Percentiles rank a stretch among this genome's conserved stretches.
Conservation (phyloP, 441 rosid genomes). For the Capsella rubella region DNA sequence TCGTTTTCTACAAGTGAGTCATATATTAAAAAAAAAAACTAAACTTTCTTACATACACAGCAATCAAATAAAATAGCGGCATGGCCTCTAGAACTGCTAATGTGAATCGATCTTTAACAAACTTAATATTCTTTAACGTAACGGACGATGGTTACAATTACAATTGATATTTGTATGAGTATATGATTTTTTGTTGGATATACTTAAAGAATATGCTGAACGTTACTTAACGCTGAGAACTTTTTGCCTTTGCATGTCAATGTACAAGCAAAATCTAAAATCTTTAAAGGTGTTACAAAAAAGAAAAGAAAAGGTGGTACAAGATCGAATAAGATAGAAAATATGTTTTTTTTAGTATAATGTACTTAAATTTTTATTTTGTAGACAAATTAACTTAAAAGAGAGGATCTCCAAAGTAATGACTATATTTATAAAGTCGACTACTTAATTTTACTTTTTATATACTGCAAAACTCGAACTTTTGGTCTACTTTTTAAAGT, state of each 20-base stretch:
- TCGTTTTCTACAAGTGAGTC: neutral
- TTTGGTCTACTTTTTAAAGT: slow-evolving; percentile 21
- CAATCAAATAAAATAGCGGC: neutral
- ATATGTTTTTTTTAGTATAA: neutral
- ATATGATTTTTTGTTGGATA: slow-evolving; percentile 34
- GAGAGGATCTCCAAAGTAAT: slow-evolving; percentile 13
- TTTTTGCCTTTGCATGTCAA: slow-evolving; percentile 24
- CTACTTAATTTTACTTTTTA: slow-evolving; percentile 18
- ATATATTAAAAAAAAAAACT: neutral
- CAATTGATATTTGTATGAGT: neutral
- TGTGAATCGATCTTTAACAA: neutral
- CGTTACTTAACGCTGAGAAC: slow-evolving; percentile 16
- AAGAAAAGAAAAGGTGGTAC: no score
- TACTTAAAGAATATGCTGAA: slow-evolving; percentile 28
- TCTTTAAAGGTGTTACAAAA: slow-evolving; percentile 20
- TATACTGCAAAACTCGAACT: slow-evolving; percentile 6
- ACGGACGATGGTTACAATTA: slow-evolving; percentile 11
- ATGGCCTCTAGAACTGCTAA: neutral
- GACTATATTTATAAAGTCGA: slow-evolving; percentile 15
- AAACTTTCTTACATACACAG: neutral
- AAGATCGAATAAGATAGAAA: neutral
- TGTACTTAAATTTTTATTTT: neutral
- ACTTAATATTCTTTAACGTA: neutral
- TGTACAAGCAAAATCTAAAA: slow-evolving; percentile 31
- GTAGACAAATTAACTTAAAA: neutral